Base-by-base conservation (phyloP, 2,329 filamentous ascomycete species). In the Aspergillus tamarii region DNA sequence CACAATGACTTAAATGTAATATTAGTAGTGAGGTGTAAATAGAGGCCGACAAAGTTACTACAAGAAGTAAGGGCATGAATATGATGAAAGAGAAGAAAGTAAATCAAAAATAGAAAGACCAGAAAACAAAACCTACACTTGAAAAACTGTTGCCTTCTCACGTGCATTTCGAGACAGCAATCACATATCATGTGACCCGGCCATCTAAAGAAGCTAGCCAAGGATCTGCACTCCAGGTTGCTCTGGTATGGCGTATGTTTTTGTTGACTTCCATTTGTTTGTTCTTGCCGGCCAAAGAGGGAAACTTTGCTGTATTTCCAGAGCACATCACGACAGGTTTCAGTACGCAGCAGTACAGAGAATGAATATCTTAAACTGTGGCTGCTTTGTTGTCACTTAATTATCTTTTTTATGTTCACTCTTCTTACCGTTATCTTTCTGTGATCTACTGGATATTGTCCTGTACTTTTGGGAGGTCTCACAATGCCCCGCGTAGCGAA, bases 401-500 rank as follows among this genome's bases (percentile, higher is more conserved):
- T 9, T 60, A 4, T 16, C 34, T 16, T 36, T 36, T 16, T 23
- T 43, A 30, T 14, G 14, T 19, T 36, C 55, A 26, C 43, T 39
- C 32, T 53, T 36, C 43, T 43, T 12, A 50, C 54, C 43, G 5
- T 14, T 36, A 3, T 50, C 26, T 39, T 10, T 48, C 26, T 36
- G 48, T 57, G 36, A 39, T 58, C 28, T 60, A 19, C 23, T 59
- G 46, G 32, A 41, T 56, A 56, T 28, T 43, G 67, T 67, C 69
- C 72, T 70, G 71, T 66, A 67, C 67, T 66, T 65, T 62, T 58
- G 70, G 70, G 70, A 69, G 46, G 69, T 63, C 64, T 59, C 70
- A 77, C 66, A 65, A 88, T 88, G 85, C 84, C 85, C 78, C 84
- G 85, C 77, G 82, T 86, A 61, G 83, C 82, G 71, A 83, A 84